phyloP scores from a whole-genome alignment of 306 rosid species.

The Hippophae tibetana region DNA sequence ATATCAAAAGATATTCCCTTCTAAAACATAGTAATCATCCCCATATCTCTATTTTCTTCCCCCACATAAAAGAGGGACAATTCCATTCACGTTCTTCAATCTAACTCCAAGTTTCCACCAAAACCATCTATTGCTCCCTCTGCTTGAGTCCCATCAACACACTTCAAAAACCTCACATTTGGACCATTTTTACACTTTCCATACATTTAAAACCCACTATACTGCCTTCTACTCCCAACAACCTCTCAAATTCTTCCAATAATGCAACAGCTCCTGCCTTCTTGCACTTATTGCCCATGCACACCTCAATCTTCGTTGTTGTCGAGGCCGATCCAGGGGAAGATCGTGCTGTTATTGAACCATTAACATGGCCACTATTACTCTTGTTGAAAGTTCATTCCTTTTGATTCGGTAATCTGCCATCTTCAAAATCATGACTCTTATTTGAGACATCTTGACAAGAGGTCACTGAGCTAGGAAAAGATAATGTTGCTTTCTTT shows the following conservation, averaged over 20 bases:
- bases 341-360: constrained; percentile 11
- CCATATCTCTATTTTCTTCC: constrained; percentile 22
- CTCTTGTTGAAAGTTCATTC: constrained; percentile 16
- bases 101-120: constrained; percentile 49
- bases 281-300: constrained; percentile 82
- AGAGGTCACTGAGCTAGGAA: constrained; percentile 6
- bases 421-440: constrained; percentile 7
- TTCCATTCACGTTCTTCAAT: constrained; percentile 56
- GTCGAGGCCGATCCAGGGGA: no score
- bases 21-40: constrained; percentile 15
- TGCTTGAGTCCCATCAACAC: constrained; percentile 17
- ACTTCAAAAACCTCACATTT: constrained; percentile 54
- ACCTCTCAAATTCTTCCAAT: constrained; percentile 57
- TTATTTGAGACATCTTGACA: constrained; percentile 4
- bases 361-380: constrained; percentile 16
- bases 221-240: constrained; percentile 44
- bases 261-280: constrained; percentile 52
- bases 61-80: constrained; percentile 45
- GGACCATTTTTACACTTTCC: constrained; percentile 90
- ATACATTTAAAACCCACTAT: constrained; percentile 77
- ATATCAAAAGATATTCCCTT: neutral
- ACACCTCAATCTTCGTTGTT: constrained; percentile 62
- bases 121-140: constrained; percentile 16
- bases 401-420: constrained; percentile 5
- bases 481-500: constrained; percentile 11